Evolutionary conservation across 2,329 filamentous ascomycete genomes (phyloP), one percentile per base, ranked within the genome.

Genomic region (Microsporum audouinii): DNA sequence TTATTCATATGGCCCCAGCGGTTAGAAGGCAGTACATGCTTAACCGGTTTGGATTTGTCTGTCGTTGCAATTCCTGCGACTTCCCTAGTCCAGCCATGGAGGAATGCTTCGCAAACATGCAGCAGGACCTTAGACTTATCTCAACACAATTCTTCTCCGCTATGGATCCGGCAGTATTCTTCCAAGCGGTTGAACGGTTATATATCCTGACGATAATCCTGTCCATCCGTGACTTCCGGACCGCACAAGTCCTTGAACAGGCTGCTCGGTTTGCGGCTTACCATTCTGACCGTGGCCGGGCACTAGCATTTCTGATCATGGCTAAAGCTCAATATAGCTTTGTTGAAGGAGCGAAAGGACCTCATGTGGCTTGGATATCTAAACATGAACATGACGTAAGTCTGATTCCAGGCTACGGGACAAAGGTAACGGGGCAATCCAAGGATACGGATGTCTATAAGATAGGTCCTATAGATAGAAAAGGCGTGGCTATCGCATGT

Each of bases 261-360:
- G 68, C 66, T 39, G 69, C 65, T n/a, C 33, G 65, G n/a, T 61
- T 70, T 38, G 65, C 63, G 2, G 66, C 49, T 0, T 66, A 60
- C 36, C 69, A 71, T 45, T 67, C 66, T 0, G 69, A 71, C 45
- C 12, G 63, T 1, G 69, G 63, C 1, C 64, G 69, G 8, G 66
- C 66, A 0, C 14, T 60, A 7, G 56, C 56, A 7, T 71, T 71
- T 41, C 53, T 69, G 1, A 45, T 17, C 3, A 62, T 57, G 47
- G 68, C 67, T 2, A 59, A 60, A 31, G n/a, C 56, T 4, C 33
- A 62, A 3, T 64, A 60, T 6, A 38, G 59, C 3, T 38, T 58
- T 3, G 38, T 66, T 3, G 63, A 69, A 58, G 66, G 2, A 51
- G 39, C 2, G 62, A 64, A 57, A n/a, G 39, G 36, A n/a, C 49